A percentile compares a stretch with the other conserved stretches of the same genome.
Evolutionary conservation across 768 basidiomycete species (phyloP).

Genomic region (Suillus alpinus): DNA sequence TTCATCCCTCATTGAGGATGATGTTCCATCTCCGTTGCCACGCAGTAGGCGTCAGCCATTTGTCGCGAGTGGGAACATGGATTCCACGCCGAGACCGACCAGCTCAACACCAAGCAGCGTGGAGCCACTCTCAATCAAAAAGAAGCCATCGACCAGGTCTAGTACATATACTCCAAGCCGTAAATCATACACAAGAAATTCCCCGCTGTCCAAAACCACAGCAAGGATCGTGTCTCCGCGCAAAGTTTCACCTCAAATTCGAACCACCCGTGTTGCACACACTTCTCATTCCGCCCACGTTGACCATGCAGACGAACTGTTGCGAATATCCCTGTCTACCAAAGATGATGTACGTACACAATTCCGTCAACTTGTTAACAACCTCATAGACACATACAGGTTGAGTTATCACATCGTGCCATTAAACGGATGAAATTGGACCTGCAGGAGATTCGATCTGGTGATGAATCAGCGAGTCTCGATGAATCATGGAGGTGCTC

Average conservation of each 20-base stretch:
- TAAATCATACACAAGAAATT: slow-evolving; percentile 42
- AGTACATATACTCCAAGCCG: slow-evolving; percentile 34
- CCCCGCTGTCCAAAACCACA: slow-evolving; percentile 48
- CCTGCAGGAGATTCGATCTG: slow-evolving; percentile 41
- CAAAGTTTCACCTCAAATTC: slow-evolving; percentile 52
- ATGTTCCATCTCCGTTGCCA: slow-evolving; percentile 51
- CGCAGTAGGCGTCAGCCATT: slow-evolving; percentile 73
- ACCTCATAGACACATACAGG: slow-evolving; percentile 37
- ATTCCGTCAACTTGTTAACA: background rate
- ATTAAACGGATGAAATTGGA: slow-evolving; percentile 78
- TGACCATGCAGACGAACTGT: slow-evolving; percentile 44
- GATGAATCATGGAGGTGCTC: slow-evolving; percentile 44
- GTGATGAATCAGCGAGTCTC: slow-evolving; percentile 13
- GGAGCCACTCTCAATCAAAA: slow-evolving; percentile 83
- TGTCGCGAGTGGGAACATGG: slow-evolving; percentile 48
- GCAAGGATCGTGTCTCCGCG: slow-evolving; percentile 48
- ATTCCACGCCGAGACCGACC: slow-evolving; percentile 49
- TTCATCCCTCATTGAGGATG: slow-evolving; percentile 23
- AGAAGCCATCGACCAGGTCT: slow-evolving; percentile 66
- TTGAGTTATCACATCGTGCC: slow-evolving; percentile 66
- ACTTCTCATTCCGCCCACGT: slow-evolving; percentile 26
- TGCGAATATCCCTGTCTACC: slow-evolving; percentile 50
- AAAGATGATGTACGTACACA: slow-evolving; percentile 59
- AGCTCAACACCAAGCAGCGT: slow-evolving; percentile 42
- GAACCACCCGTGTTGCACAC: slow-evolving; percentile 26